Evolutionary conservation across 1,284 basidiomycete genomes (phyloP), one percentile per base, ranked within the genome.

Genomic region (Ustilago esculenta): DNA sequence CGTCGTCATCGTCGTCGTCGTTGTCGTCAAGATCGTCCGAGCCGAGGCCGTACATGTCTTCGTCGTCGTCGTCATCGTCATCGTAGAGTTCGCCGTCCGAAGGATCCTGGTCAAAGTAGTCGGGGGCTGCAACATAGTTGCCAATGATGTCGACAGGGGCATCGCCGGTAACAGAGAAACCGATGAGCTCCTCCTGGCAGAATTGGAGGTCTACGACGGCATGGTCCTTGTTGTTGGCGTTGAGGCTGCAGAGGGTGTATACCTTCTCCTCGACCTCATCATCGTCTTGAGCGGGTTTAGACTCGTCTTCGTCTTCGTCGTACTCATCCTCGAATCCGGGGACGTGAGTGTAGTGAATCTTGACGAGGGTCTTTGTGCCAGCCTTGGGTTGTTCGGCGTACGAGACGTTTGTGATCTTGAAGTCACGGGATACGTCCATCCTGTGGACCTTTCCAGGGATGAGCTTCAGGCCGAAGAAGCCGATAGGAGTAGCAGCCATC

Each of bases 61-160:
- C 83, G 17, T 81, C 85, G 49, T 84, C 87, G 65, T 88, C 85
- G 12, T 84, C 79, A 54, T 83, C 72, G 33, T 63, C 56, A 24
- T 73, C 72, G 58, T 58, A 63, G 32, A 67, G 58, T 52, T 71
- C 70, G 54, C 57, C 65, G 52, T 32, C 61, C 18, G 69, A 84
- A 50, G 83, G 91, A 88, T 87, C 72, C 48, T 75, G 68, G 65
- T 81, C 72, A 66, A 66, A 69, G 48, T 75, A 78, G 50, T 81
- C 81, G 33, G 82, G 82, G 73, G 86, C 84, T 73, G 84, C 80
- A 76, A 95, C 88, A 85, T 93, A 95, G 85, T 96, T 94, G 61
- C 94, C 94, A 67, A 90, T 88, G 54, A 98, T 84, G 83, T 94
- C 89, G 63, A 97, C 86, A 47, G 89, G 85, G 20, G 96, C 95